These are phyloP conservation scores for Podila epicladia DNA, from an alignment of 192 early-diverging fungal genomes.

Conservation along the genomic window DNA sequence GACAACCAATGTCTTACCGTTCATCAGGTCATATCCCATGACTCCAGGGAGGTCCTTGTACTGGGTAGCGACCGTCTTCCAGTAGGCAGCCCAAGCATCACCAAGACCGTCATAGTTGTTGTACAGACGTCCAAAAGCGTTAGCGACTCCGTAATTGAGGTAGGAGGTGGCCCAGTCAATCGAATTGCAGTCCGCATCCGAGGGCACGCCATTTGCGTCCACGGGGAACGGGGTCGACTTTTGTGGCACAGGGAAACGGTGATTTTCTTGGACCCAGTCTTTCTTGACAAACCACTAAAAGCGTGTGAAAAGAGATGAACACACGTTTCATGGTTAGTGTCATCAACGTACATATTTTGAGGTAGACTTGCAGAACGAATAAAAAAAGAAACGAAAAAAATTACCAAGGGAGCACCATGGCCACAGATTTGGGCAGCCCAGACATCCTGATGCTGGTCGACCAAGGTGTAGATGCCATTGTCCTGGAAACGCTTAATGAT, in stretches of 20 bases:
- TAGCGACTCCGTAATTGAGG: constrained; percentile 49
- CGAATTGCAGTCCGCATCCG: constrained; percentile 43
- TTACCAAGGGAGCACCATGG: constrained; percentile 60
- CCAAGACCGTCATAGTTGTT: constrained; percentile 62
- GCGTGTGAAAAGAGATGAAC: not conserved
- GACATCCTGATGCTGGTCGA: constrained; percentile 74
- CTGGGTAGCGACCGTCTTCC: constrained; percentile 62
- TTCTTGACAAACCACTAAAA: constrained; percentile 38
- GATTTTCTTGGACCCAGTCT: constrained; percentile 47
- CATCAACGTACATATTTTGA: not conserved
- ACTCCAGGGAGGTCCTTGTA: constrained; percentile 59
- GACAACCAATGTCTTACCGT: constrained; percentile 24
- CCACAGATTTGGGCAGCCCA: constrained; percentile 61
- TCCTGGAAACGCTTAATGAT: constrained; percentile 61
- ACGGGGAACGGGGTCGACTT: constrained; percentile 49
- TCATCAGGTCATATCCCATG: constrained; percentile 72
- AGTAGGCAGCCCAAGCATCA: constrained; percentile 66
- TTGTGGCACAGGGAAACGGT: constrained; percentile 48
- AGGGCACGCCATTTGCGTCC: constrained; percentile 52
- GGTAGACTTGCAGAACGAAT: not conserved
- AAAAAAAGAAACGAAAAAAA: not conserved
- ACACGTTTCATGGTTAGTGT: not conserved
- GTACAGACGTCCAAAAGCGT: constrained; percentile 66
- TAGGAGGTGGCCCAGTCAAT: constrained; percentile 57
- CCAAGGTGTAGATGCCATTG: constrained; percentile 67